These are phyloP conservation scores for Microthlaspi erraticum DNA, from an alignment of 345 rosid genomes.

Conservation along the genomic window DNA sequence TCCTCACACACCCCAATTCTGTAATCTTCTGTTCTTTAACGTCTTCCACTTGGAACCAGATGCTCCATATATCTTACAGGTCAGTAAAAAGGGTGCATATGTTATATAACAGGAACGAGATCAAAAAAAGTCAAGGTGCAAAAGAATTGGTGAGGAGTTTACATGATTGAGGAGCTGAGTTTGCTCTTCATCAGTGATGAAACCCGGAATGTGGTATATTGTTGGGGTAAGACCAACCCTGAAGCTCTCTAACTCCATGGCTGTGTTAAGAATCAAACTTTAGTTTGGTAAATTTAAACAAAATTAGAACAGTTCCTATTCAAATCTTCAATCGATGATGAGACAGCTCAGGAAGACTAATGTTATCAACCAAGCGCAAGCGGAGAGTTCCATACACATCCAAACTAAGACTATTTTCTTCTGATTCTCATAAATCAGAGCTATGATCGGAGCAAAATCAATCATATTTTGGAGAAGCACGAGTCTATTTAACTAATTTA, in stretches of 20 bases:
- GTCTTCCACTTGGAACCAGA: constrained; percentile 85
- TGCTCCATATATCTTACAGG: constrained; percentile 60
- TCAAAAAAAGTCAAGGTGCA: not conserved
- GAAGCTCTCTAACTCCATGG: constrained; percentile 52
- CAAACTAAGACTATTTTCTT: not conserved
- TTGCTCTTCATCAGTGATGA: constrained; percentile 64
- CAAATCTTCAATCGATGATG: not conserved
- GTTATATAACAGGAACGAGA: not conserved
- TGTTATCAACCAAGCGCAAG: not conserved
- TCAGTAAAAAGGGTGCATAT: not conserved
- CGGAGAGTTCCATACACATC: constrained; percentile 2
- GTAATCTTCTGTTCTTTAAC: constrained; percentile 84
- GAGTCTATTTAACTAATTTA: constrained; percentile 6
- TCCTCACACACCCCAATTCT: constrained; percentile 80
- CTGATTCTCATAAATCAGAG: not conserved
- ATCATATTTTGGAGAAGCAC: not conserved
- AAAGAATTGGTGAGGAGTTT: not conserved
- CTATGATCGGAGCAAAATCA: not conserved
- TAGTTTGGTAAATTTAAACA: not conserved
- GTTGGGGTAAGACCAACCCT: constrained; percentile 71
- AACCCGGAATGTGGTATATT: constrained; percentile 66
- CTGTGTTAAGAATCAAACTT: constrained; percentile 25
- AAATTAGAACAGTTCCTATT: not conserved
- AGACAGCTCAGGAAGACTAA: constrained; percentile 3
- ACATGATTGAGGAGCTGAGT: constrained; percentile 64